Base-by-base conservation (phyloP, 768 basidiomycete species). In the Russula compacta region DNA sequence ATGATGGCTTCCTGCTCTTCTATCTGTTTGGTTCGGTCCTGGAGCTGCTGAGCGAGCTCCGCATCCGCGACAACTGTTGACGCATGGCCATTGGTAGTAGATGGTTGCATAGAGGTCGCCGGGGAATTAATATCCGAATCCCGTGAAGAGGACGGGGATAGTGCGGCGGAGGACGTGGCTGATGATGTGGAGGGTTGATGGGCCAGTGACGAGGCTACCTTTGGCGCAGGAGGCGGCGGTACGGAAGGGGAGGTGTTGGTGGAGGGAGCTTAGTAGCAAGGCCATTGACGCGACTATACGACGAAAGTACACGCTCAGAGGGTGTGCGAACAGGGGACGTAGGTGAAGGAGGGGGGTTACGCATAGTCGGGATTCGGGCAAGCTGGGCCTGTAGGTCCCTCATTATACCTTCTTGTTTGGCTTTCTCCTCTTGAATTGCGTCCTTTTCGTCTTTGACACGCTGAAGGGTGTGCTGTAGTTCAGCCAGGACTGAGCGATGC, bases 1-100 rank as follows among this genome's bases (percentile, higher is more conserved):
- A 95, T 91, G 87, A 92, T 94, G 53, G 79, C 82, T 67, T 92
- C 88, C 70, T 92, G 88, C 76, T 95, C 92, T 12, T 84, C 88
- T 40, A 93, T 75, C 49, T 81, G 84, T 68, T 86, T 88, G 19
- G 81, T 72, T 72, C 89, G 89, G 63, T 88, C 83, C 68, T 90
- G 89, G 8, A 93, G 67, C 68, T 82, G 83, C 46, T 73, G 75
- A 2, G 73, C 66, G 6, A 81, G 60, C 72, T 90, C 91, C 47
- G 76, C 59, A 67, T 92, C 90, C 17, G 76, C 60, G 12, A 71
- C 68, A 17, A 75, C 53, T 0, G 69, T 63, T 35, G 67, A 60
- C 10, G 66, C 52, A 53, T 66, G 68, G 4, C 77, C 73, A 58
- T 77, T 78, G 46, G 69, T 59, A 12, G 66, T 47, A 53, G 68